A percentile compares a stretch with the other conserved stretches of the same genome.
phyloP scores from a whole-genome alignment of 2,329 filamentous ascomycete genomes.

The Sporothrix pseudoabietina region DNA sequence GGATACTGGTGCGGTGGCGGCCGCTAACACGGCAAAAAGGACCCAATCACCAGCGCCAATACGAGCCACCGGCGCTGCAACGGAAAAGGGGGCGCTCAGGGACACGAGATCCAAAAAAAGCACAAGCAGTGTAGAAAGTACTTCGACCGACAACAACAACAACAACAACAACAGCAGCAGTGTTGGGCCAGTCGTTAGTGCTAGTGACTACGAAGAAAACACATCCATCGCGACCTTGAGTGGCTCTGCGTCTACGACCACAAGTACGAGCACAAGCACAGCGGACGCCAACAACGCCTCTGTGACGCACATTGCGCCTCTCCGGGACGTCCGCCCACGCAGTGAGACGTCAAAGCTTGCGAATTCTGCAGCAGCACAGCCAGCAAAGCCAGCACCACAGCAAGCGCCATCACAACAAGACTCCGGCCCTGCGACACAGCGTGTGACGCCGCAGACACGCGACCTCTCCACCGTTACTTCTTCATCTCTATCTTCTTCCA shows the following conservation, averaged over 20 bases:
- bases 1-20: not conserved
- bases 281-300: not conserved
- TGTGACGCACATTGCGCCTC: not conserved
- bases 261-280: slow-evolving; percentile 5
- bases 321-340: not conserved
- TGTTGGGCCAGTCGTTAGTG: not conserved
- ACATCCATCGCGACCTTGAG: slow-evolving; percentile 2
- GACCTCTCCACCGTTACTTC: not conserved
- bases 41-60: slow-evolving; percentile 31
- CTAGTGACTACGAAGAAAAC: not conserved
- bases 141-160: not conserved
- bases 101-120: slow-evolving; percentile 28
- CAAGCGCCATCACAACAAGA: not conserved
- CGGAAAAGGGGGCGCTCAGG: slow-evolving; percentile 27
- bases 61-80: slow-evolving; percentile 31
- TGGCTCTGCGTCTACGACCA: not conserved
- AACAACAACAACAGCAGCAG: not conserved
- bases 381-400: not conserved
- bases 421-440: slow-evolving; percentile 17
- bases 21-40: slow-evolving; percentile 20
- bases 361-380: slow-evolving; percentile 13
- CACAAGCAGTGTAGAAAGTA: not conserved
- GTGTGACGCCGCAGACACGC: slow-evolving; percentile 12
- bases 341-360: slow-evolving; percentile 12
- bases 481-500: not conserved